Evolutionary conservation across 805 yeast species (phyloP).

Genomic region (Metschnikowia amazonensis): DNA sequence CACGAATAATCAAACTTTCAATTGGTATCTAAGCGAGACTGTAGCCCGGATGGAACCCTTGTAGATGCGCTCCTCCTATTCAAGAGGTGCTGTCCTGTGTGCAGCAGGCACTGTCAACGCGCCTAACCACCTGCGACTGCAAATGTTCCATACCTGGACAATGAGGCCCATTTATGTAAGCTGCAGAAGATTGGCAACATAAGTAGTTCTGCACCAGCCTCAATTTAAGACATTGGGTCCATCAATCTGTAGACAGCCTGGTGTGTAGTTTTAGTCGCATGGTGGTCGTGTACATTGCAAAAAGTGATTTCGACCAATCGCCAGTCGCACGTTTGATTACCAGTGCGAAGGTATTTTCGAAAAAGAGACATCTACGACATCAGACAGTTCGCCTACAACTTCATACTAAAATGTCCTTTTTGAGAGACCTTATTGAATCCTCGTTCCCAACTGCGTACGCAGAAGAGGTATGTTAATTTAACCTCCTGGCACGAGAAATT

Average conservation of each 20-base stretch:
- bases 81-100: not conserved
- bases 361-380: slow-evolving; percentile 6
- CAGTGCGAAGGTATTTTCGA: slow-evolving; percentile 15
- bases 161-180: not conserved
- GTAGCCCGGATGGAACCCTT: not conserved
- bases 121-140: not conserved
- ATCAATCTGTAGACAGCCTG: not conserved
- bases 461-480: slow-evolving; percentile 51
- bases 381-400: slow-evolving; percentile 7
- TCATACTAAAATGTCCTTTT: slow-evolving; percentile 40
- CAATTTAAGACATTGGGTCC: not conserved
- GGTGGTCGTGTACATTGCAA: slow-evolving; percentile 11
- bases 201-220: no score
- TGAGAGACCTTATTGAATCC: slow-evolving; percentile 75
- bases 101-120: not conserved
- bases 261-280: not conserved
- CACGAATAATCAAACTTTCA: slow-evolving; percentile 1
- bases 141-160: not conserved
- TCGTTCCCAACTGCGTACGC: slow-evolving; percentile 83
- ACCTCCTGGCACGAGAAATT: not conserved
- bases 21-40: not conserved
- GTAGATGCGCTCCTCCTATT: no score
- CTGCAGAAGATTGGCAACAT: not conserved
- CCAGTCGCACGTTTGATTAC: slow-evolving; percentile 20
- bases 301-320: slow-evolving; percentile 16